Conservation (phyloP, 2,329 filamentous ascomycete species). For the Annulohypoxylon truncatum region DNA sequence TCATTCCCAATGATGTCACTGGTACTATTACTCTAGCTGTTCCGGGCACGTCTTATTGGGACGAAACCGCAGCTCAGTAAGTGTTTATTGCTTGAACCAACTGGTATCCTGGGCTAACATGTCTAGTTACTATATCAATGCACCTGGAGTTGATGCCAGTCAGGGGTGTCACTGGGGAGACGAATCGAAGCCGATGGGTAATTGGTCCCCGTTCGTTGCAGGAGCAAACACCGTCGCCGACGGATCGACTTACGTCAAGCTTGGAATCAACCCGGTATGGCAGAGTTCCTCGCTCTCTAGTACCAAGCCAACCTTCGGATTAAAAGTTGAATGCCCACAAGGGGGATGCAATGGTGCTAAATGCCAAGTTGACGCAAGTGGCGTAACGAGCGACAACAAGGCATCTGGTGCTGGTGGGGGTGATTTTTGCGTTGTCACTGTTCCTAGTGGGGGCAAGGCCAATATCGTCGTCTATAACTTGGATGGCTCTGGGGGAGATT, state of each 20-base stretch:
- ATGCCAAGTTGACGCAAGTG: slow-evolving; percentile 75
- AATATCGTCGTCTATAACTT: slow-evolving; percentile 72
- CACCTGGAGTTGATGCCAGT: slow-evolving; percentile 69
- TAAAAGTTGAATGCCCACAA: slow-evolving; percentile 76
- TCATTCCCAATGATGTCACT: slow-evolving; percentile 79
- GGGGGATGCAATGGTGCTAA: slow-evolving; percentile 78
- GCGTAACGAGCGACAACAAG: slow-evolving; percentile 66
- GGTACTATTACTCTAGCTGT: slow-evolving; percentile 72
- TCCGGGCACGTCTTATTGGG: slow-evolving; percentile 77
- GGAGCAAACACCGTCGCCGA: slow-evolving; percentile 75
- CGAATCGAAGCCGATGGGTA: slow-evolving; percentile 70
- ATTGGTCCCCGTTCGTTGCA: slow-evolving; percentile 82
- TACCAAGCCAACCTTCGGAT: slow-evolving; percentile 71
- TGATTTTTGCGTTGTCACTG: slow-evolving; percentile 81
- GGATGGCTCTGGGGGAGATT: slow-evolving; percentile 56
- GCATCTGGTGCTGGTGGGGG: slow-evolving; percentile 74
- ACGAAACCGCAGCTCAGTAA: slow-evolving; percentile 78
- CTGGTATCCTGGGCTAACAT: slow-evolving; percentile 26
- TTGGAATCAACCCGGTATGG: slow-evolving; percentile 83
- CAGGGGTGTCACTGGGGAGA: slow-evolving; percentile 80
- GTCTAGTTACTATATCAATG: slow-evolving; percentile 79
- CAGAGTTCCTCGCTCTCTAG: slow-evolving; percentile 65
- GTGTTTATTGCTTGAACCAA: slow-evolving; percentile 48
- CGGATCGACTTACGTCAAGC: slow-evolving; percentile 78
- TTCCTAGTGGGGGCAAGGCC: slow-evolving; percentile 73